Evolutionary conservation across 2,329 filamentous ascomycete species (phyloP).

Genomic region (Venturia pyrina): DNA sequence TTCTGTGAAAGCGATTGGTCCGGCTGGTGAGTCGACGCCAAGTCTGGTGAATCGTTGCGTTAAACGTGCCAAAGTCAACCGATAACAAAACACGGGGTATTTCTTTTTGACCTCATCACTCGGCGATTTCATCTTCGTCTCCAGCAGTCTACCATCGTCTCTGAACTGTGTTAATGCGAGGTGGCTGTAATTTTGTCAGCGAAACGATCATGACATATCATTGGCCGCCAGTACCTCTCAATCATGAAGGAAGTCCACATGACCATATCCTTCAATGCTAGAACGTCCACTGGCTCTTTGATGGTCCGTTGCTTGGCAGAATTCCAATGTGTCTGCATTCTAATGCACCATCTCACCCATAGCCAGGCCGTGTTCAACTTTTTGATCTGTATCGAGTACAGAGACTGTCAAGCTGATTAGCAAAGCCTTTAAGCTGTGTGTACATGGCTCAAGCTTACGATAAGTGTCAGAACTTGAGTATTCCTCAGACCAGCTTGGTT

Average conservation of each 20-base stretch:
- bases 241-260: constrained; percentile 6
- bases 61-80: neutral
- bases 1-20: neutral
- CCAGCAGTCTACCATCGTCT: neutral
- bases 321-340: neutral
- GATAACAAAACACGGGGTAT: constrained; percentile 1
- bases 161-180: neutral
- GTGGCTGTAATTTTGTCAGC: neutral
- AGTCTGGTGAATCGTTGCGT: neutral
- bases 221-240: neutral
- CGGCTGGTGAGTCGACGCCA: neutral
- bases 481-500: neutral
- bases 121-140: neutral
- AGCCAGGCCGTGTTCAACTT: constrained; percentile 2
- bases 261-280: neutral
- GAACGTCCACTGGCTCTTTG: neutral
- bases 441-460: neutral
- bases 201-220: too few species aligned
- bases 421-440: neutral
- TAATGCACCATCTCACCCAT: constrained; percentile 2
- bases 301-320: neutral
- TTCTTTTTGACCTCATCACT: constrained; percentile 1
- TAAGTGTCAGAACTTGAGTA: neutral
- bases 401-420: neutral
- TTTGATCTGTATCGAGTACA: constrained; percentile 7